These are phyloP conservation scores for Alternaria incomplexa DNA, from an alignment of 2,329 filamentous ascomycete genomes.

Conservation along the genomic window DNA sequence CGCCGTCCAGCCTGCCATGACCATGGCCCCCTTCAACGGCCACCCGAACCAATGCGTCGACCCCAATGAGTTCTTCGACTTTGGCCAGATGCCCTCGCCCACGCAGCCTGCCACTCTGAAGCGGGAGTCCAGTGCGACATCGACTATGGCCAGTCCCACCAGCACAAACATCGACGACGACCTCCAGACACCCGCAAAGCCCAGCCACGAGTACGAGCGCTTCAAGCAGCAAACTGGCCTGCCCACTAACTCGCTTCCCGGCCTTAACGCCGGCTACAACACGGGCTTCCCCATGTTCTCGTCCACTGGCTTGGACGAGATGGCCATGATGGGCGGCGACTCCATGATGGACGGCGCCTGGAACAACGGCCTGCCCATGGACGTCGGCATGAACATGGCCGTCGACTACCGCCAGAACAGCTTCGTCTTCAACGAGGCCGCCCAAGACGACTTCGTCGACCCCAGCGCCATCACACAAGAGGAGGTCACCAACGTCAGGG, in stretches of 20 bases:
- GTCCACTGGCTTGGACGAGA: slow-evolving; percentile 72
- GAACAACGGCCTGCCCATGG: slow-evolving; percentile 58
- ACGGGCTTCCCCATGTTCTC: slow-evolving; percentile 56
- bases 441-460: slow-evolving; percentile 68
- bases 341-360: slow-evolving; percentile 63
- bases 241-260: slow-evolving; percentile 81
- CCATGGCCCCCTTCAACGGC: slow-evolving; percentile 44
- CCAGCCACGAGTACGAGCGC: slow-evolving; percentile 93
- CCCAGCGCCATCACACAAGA: slow-evolving; percentile 75
- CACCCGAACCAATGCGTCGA: slow-evolving; percentile 47
- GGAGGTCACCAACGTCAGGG: slow-evolving; percentile 67
- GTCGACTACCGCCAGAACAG: slow-evolving; percentile 61
- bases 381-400: slow-evolving; percentile 72
- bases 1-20: slow-evolving; percentile 44
- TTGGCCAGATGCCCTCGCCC: slow-evolving; percentile 66
- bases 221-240: slow-evolving; percentile 96
- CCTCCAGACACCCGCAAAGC: slow-evolving; percentile 71
- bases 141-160: slow-evolving; percentile 62
- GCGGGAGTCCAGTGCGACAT: slow-evolving; percentile 59
- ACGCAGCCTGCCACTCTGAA: slow-evolving; percentile 59
- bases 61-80: slow-evolving; percentile 56
- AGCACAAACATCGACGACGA: slow-evolving; percentile 57
- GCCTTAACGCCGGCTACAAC: slow-evolving; percentile 67
- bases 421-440: slow-evolving; percentile 64
- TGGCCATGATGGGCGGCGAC: slow-evolving; percentile 59